A percentile compares a stretch with the other conserved stretches of the same genome.
phyloP scores from a whole-genome alignment of 2,329 filamentous ascomycete species.

The Verticillium zaregamsianum region DNA sequence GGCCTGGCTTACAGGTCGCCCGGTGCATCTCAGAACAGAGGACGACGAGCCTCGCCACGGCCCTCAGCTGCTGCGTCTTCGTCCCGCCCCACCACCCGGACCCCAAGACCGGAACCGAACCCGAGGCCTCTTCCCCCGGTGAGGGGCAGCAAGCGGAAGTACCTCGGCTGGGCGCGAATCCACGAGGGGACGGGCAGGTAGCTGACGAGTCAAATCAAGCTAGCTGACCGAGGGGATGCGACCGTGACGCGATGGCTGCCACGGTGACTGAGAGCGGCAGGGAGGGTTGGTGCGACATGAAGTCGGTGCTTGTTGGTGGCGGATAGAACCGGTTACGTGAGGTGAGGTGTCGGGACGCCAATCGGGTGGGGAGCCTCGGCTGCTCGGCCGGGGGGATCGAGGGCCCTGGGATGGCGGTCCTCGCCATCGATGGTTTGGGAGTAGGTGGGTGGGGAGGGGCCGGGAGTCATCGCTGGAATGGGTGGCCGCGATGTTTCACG shows the following conservation, averaged over 20 bases:
- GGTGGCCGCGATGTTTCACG: not conserved
- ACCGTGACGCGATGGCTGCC: not conserved
- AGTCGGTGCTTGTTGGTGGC: not conserved
- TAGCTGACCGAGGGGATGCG: not conserved
- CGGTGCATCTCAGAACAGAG: too few relatives aligned
- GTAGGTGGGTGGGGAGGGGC: not conserved
- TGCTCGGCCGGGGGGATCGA: conserved; percentile 6
- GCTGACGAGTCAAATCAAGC: not conserved
- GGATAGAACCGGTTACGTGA: not conserved
- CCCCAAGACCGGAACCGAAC: not conserved
- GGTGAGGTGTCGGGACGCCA: not conserved
- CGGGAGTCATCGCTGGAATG: not conserved
- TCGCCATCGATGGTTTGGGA: not conserved
- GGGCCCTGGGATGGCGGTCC: not conserved
- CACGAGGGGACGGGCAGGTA: not conserved
- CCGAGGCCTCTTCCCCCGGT: not conserved
- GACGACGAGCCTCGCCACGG: too few relatives aligned
- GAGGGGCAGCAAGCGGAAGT: not conserved
- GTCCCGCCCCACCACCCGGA: too few relatives aligned
- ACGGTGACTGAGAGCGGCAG: not conserved
- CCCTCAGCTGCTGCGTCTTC: too few relatives aligned
- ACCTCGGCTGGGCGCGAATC: not conserved
- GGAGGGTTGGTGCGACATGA: not conserved
- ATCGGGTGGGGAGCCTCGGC: conserved; percentile 6
- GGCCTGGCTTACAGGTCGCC: too few relatives aligned